Percentiles rank a stretch among this genome's conserved stretches.
These are phyloP conservation scores for Emericellopsis cladophorae DNA, from an alignment of 2,329 filamentous ascomycete species.

Conservation along the genomic window DNA sequence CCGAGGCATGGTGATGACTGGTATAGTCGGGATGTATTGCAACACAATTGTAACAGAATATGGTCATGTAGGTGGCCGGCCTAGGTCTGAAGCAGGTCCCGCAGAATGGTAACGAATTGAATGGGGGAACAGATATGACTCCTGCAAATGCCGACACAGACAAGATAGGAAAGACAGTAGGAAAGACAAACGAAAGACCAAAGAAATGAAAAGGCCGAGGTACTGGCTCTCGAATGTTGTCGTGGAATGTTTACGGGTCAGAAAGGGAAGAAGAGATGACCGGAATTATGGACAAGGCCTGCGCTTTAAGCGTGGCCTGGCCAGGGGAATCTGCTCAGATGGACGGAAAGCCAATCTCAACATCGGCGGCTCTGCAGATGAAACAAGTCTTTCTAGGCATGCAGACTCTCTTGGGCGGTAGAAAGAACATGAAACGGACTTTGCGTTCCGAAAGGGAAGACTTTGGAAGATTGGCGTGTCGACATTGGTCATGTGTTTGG, in stretches of 20 bases:
- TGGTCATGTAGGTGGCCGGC: too few relatives aligned
- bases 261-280: constrained; percentile 6
- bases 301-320: constrained; percentile 9
- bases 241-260: constrained; percentile 6
- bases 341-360: constrained; percentile 7
- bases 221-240: constrained; percentile 6
- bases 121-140: neutral
- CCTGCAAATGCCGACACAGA: neutral
- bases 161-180: constrained; percentile 4
- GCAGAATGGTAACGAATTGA: constrained; percentile 5
- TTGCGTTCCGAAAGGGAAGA: constrained; percentile 35
- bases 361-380: constrained; percentile 13
- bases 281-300: constrained; percentile 5
- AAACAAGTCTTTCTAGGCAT: constrained; percentile 10
- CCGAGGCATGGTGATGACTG: constrained; percentile 1
- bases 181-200: constrained; percentile 9
- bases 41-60: too few relatives aligned
- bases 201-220: constrained; percentile 9
- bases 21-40: too few relatives aligned
- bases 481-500: constrained; percentile 36
- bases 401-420: constrained; percentile 4
- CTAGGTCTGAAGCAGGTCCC: neutral
- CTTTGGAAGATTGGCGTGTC: constrained; percentile 23
- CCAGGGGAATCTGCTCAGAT: constrained; percentile 10
- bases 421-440: constrained; percentile 34